Percentiles rank a stretch among this genome's conserved stretches.
phyloP scores from a whole-genome alignment of 257 asterid genomes.

The Solanum pennellii region DNA sequence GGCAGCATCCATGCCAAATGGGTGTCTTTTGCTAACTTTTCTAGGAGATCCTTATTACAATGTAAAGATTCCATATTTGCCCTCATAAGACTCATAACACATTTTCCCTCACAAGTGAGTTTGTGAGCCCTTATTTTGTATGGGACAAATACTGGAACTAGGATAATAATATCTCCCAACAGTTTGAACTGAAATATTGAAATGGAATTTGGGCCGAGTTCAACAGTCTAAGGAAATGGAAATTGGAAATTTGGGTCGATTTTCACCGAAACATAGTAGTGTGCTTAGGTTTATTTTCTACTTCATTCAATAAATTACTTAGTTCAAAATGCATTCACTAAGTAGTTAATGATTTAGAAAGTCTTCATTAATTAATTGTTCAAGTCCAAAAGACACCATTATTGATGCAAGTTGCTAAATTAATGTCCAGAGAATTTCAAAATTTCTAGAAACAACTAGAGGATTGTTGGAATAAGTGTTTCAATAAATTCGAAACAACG shows the following conservation, averaged over 20 bases:
- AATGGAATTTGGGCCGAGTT: neutral
- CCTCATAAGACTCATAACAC: neutral
- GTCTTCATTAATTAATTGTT: neutral
- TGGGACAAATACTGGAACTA: neutral
- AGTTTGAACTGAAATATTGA: neutral
- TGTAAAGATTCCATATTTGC: neutral
- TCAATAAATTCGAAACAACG: neutral
- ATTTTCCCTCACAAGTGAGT: neutral
- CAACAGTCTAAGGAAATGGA: neutral
- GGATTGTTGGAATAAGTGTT: neutral
- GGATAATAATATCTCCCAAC: neutral
- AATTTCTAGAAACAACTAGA: neutral
- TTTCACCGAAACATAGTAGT: neutral
- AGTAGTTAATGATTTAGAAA: neutral
- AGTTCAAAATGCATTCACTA: neutral
- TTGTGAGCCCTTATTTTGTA: neutral
- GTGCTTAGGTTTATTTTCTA: neutral
- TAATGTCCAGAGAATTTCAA: neutral
- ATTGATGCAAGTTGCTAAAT: neutral
- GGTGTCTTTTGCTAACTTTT: neutral
- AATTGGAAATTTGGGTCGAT: neutral
- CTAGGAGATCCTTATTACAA: neutral
- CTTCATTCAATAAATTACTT: neutral
- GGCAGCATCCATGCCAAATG: neutral
- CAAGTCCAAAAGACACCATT: neutral